These are phyloP conservation scores for Gossypium lobatum DNA, from an alignment of 441 rosid genomes.

Conservation along the genomic window DNA sequence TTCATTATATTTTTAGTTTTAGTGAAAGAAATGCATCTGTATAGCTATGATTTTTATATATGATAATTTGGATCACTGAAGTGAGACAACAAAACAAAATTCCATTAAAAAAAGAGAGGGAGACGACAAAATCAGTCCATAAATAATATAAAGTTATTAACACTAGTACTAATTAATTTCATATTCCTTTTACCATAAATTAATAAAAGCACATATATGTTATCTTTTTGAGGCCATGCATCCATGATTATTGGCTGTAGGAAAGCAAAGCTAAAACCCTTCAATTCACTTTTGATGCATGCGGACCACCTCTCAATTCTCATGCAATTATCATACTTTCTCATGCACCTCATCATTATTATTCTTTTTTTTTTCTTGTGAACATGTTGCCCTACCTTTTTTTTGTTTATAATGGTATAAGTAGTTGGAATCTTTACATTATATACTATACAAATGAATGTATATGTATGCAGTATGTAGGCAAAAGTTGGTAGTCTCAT, in stretches of 20 bases:
- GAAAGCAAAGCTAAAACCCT: conserved; percentile 3
- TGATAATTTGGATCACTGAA: background rate
- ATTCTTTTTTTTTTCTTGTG: background rate
- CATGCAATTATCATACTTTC: conserved; percentile 20
- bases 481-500: background rate
- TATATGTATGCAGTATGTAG: background rate
- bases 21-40: background rate
- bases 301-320: conserved; percentile 27
- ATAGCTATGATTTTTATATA: background rate
- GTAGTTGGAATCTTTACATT: background rate
- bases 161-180: too few species aligned
- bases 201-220: background rate
- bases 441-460: background rate
- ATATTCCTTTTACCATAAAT: background rate
- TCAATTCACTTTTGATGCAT: conserved; percentile 34
- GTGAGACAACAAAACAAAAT: background rate
- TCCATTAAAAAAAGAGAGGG: too few species aligned
- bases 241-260: conserved; percentile 24
- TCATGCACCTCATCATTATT: conserved; percentile 15
- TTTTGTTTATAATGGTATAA: background rate
- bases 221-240: conserved; percentile 22
- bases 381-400: background rate
- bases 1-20: background rate
- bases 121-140: background rate
- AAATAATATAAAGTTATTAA: background rate